Base-by-base conservation (phyloP, 2,329 filamentous ascomycete species). In the Aspergillus pseudotamarii region DNA sequence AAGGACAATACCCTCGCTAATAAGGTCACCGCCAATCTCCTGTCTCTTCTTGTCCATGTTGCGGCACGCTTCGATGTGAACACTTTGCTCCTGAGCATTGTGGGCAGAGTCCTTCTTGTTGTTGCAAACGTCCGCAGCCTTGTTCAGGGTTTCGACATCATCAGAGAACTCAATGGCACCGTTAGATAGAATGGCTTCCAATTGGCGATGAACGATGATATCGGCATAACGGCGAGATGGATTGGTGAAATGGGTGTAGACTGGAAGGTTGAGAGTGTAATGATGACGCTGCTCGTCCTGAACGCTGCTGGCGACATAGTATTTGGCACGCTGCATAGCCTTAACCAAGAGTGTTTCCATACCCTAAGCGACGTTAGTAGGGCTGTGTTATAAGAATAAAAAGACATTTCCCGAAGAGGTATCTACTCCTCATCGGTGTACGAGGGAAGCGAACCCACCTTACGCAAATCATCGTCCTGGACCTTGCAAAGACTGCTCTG, bases 21-120 rank as follows among this genome's bases (percentile, higher is more conserved):
- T 93, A 59, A 99, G 86, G 69, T 99, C 95, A 55, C 93, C 93
- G 67, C 94, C 93, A 70, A 89, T 86, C 71, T 96, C 92, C 76
- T 93, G 89, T 69, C 92, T 89, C 79, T 91, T 91, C 82, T 92
- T 93, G 81, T 98, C 94, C 92, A 99, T 97, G 72, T 89, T 90
- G 71, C 95, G 91, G 84, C 95, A 99, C 6, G 94, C 93, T 77
- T 98, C 95, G 67, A 99, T 97, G 81, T 99, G 95, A 57, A 99
- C 93, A 78, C 95, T 98, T 82, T 99, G 95, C 79, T 99, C 95
- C 78, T 99, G 95, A 16, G 95, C 95, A 73, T 93, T 95, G 81
- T 97, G 94, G 1, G 95, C 93, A 14, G 94, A 98, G 76, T 99
- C 95, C 80, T 98, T 99, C 89, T 98, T 99, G 75, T 92, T 97